Conservation (phyloP, 176 grass and related monocot genomes). For the Triticum monococcum region DNA sequence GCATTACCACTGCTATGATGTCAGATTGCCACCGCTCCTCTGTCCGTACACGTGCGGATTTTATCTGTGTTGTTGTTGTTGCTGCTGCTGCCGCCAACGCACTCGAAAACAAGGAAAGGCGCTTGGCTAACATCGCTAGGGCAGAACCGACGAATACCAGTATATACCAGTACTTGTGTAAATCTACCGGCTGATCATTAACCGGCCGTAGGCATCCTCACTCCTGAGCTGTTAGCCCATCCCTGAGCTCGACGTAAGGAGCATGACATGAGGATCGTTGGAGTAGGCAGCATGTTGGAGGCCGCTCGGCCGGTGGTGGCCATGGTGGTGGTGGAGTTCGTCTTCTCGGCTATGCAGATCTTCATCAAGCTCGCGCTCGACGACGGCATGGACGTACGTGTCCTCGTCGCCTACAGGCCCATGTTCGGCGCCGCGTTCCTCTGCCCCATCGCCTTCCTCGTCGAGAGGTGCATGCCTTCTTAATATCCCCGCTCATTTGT, state of each 20-base stretch:
- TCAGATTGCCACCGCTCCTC: neutral
- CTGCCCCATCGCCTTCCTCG: conserved; percentile 63
- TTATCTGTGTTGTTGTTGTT: neutral
- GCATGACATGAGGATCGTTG: neutral
- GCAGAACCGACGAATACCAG: neutral
- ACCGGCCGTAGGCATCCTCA: neutral
- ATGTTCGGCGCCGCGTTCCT: conserved; percentile 59
- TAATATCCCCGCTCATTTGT: neutral
- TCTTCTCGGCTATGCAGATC: conserved; percentile 49
- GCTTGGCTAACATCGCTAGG: neutral
- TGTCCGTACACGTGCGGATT: neutral
- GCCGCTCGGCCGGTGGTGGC: conserved; percentile 32
- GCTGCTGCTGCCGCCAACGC: too few species aligned
- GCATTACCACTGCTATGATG: neutral
- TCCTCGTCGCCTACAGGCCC: conserved; percentile 69
- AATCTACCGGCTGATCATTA: neutral
- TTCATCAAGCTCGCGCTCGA: conserved; percentile 66
- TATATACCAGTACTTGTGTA: neutral
- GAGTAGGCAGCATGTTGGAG: neutral
- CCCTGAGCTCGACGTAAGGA: neutral
- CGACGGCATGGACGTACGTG: conserved; percentile 61
- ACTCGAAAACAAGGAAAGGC: neutral
- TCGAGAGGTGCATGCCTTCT: conserved; percentile 44
- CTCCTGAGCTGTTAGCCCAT: neutral
- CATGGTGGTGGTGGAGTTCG: conserved; percentile 32